Evolutionary conservation across 345 rosid species (phyloP), one percentile per base, ranked within the genome.

Genomic region (Schrenkiella parvula): DNA sequence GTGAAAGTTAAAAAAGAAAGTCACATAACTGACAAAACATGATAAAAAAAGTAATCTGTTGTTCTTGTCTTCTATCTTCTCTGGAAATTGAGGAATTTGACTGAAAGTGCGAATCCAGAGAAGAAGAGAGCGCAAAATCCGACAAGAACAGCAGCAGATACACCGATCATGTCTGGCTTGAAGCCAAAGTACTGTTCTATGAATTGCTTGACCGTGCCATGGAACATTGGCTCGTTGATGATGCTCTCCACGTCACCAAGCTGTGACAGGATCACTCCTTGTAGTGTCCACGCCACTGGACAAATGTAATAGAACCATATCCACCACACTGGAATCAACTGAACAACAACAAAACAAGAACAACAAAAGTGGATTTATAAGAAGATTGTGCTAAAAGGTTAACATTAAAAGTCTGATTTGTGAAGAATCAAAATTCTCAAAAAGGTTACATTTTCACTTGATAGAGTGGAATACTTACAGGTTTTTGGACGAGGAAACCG

Each of bases 251-350:
- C 92, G 74, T 89, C 96, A 23, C 96, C 91, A 12, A 93, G 90
- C 85, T 87, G 96, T 44, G 98, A 91, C 4, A 80, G 69, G 44
- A 91, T 85, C 19, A 91, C 23, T 11, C 97, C 97, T 26, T 76
- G 81, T 25, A 93, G 81, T 32, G 92, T 93, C 98, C 98, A 93
- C 13, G 96, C 87, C 67, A 89, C 78, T 23, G 96, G 97, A 76
- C 87, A 80, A 25, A 93, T 84, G 82, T 89, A 83, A 76, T 89
- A 86, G 84, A 91, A 91, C 96, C 98, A 93, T 39, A 93, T 73
- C 98, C 97, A 91, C 98, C 97, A 93, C 72, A 79, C 89, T 0
- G 96, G 97, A 50, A 93, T 89, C 51, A 47, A 75, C 98, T 93
- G 82, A 39, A 29, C 4, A 39, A 42, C 73, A 58, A 28, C 63